Base-by-base conservation (phyloP, 805 yeast genomes). In the Candida pini region DNA sequence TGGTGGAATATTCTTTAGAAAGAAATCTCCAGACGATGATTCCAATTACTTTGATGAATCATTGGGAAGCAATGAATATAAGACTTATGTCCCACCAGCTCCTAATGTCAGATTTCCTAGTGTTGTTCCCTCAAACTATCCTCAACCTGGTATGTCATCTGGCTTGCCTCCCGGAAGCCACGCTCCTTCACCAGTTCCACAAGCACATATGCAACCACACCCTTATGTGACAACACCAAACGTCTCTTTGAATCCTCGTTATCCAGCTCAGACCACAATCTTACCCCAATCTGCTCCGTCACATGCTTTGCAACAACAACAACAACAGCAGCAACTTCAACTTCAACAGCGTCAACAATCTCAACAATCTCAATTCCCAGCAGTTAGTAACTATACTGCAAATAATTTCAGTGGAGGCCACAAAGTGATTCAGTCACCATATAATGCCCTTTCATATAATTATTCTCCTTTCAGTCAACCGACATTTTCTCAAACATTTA, bases 1-100 rank as follows among this genome's bases (percentile, higher is more conserved):
- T 23, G 98, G 98, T 19, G 92, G 85, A 20, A 96, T 92, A 7
- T 90, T 85, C 58, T 61, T 80, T 41, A 74, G 90, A 41, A 83
- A 85, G 1, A 75, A 79, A 24, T 77, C 78, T 44, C 77, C 78
- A 28, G 78, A 80, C 36, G 96, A 88, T 54, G 96, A 90, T 52
- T 71, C 83, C 36, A 95, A 88, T 38, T 87, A 54, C 36, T 56
- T 51, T 42, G 62, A 56, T 39, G 51, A 44, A 9, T 33, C 53
- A 6, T 39, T 56, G 28, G 45, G 43, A 14, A 36, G 44, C 31
- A 46, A 46, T 26, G 51, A 55, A 33, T 51, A 39, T 38, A 56
- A 56, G 34, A 49, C 53, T 10, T 56, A 53, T 36, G 43, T 56
- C 9, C 60, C 60, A 30, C 59, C 60, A 18, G 45, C 56, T 6